Base-by-base conservation (phyloP, 371 early-diverging fungal species). In the Mucor velutinosus region DNA sequence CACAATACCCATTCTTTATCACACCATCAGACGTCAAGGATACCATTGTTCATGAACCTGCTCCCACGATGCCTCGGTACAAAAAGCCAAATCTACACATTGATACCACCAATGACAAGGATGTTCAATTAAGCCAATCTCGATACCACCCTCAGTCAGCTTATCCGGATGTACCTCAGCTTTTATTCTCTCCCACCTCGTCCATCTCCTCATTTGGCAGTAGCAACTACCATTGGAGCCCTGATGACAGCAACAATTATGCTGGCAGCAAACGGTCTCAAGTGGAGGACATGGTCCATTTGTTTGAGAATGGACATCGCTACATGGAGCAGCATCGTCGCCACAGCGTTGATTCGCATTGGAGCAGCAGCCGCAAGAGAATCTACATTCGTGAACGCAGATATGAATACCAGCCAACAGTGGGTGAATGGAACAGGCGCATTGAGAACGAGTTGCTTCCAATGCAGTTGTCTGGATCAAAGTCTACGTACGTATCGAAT, bases 361-460 rank as follows among this genome's bases (percentile, higher is more conserved):
- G 51, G 37, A 35, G 1, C 4, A 8, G 3, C 19, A 59, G 39
- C 12, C 30, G 41, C 3, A 58, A 39, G 17, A 49, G 33, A 21
- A 19, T 51, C 14, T 57, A 47, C 15, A 72, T 72, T n/a, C 60
- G 25, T 0, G 53, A 64, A 23, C 58, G 72, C 23, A 47, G 49
- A 37, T 75, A 65, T 49, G 60, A 72, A 19, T 75, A 56, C 35
- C 41, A 68, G n/a, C 75, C 75, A 19, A 68, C 39, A 25, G 53
- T 58, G 7, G 58, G 23, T 43, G 72, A 72, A 60, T 75, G 75
- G 75, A 59, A 65, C 21, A 74, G 62, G n/a, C 62, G 71, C 4
- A 41, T 49, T n/a, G 19, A 47, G 8, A 23, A 15, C 33, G 7
- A 27, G 1, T 17, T 33, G 23, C 19, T 2, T 7, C 59, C 69